Conservation (phyloP, 495 filamentous ascomycete genomes). For the Clohesyomyces aquaticus region DNA sequence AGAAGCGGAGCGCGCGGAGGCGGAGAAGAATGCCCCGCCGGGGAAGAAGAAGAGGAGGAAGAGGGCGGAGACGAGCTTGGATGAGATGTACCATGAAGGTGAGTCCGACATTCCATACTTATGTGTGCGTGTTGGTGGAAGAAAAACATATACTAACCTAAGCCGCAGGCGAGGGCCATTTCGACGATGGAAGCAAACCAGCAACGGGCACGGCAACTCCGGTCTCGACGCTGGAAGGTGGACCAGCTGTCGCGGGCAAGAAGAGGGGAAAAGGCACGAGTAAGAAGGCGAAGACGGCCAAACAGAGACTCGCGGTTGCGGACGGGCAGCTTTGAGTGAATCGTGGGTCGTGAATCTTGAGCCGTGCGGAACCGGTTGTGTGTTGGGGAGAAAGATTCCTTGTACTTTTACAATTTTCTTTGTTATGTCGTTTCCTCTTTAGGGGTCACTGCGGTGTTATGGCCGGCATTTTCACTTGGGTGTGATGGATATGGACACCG, state of each 20-base stretch:
- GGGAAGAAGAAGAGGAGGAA: constrained; percentile 66
- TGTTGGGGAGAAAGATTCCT: no score
- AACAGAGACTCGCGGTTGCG: constrained; percentile 84
- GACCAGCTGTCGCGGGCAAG: constrained; percentile 54
- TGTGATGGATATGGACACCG: no score
- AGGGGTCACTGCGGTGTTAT: no score
- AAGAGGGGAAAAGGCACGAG: constrained; percentile 64
- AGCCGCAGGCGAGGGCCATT: constrained; percentile 83
- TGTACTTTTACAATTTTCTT: no score
- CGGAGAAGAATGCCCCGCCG: constrained; percentile 54
- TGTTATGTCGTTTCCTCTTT: no score
- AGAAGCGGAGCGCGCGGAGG: constrained; percentile 76
- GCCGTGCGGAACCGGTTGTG: no score
- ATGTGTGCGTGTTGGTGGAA: no score
- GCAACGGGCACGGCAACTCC: constrained; percentile 80
- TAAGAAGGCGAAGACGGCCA: constrained; percentile 87
- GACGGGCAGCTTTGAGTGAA: constrained; percentile 63
- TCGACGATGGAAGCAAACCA: constrained; percentile 77
- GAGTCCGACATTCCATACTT: constrained; percentile 54
- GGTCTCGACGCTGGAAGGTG: constrained; percentile 55
- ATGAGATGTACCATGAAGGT: constrained; percentile 99
- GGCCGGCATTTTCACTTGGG: no score
- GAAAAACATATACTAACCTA: no score
- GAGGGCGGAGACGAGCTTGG: constrained; percentile 70
- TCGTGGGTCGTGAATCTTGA: no score